Evolutionary conservation across 1,284 basidiomycete genomes (phyloP), one percentile per base, ranked within the genome.

Genomic region (Inonotus obliquus): DNA sequence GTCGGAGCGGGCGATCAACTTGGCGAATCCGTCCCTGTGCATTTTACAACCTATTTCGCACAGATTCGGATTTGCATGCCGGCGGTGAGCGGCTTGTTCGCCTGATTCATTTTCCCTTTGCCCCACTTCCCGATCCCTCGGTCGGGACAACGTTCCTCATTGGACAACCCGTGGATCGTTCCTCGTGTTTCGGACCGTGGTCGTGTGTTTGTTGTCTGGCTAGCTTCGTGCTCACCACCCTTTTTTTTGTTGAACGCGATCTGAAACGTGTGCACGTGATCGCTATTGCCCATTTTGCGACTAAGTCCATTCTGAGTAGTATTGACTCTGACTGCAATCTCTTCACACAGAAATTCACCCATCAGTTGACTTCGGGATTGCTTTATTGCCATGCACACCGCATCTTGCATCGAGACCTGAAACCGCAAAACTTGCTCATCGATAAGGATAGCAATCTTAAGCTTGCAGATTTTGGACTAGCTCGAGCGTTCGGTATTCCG

Each of bases 361-460:
- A 89, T 71, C 92, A 96, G 74, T 82, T 96, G 60, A 86, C 85
- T 63, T 84, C 91, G 62, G 96, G 96, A 32, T 86, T 98, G 56
- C 83, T 92, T 62, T 98, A 96, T 76, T 97, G 96, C 74, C 96
- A 99, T 73, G 90, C 94, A 17, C 95, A 98, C 72, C 86, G 96
- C 38, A 97, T 99, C 67, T 83, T 99, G 17, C 96, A 99, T 71
- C 89, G 96, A 52, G 96, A 99, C 75, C 82, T 99, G 66, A 99
- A 99, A 75, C 97, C 96, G 0, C 96, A 99, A 76, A 99, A 99
- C 76, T 76, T 99, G 64, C 82, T 99, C 62, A 98, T 99, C 71
- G 92, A 96, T 78, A 89, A 87, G 68, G 77, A 86, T 57, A 86
- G 93, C 66, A 95, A 97, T 69, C 81, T 98, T 65, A 98, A 98